Base-by-base conservation (phyloP, 2,329 filamentous ascomycete genomes). In the Hymenoscyphus fraxineus region DNA sequence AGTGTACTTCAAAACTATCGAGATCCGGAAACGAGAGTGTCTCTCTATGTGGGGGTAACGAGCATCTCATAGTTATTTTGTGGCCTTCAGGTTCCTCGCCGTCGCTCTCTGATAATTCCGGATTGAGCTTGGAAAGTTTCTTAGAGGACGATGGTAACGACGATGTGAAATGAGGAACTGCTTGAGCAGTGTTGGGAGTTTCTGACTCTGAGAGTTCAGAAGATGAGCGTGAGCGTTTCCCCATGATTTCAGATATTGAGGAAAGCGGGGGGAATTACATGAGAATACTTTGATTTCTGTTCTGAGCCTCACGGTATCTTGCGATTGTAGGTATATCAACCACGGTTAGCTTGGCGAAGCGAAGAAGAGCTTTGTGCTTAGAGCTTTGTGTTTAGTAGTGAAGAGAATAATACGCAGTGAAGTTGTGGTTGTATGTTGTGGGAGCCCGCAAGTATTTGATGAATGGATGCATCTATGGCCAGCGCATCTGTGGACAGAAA, bases 1-100 rank as follows among this genome's bases (percentile, higher is more conserved):
- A 97, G 76, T 99, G 95, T 9, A 88, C 79, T 75, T 97, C 93
- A 77, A 96, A 97, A 16, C 93, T 91, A 65, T 87, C 83, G 73
- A 92, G 93, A 0, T 88, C 87, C 31, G 80, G 75, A 77, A 99
- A 98, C 4, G 82, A 80, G 62, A 95, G 73, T 1, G 86, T 81
- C 65, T 89, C 84, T 69, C 80, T 83, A 77, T 97, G 93, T 58
- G 92, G 91, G 61, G 93, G 92, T 27, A 98, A 81, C 22, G 85
- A 86, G 79, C 94, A 98, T 77, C 82, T 86, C 85, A 97, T 96
- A 56, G 77, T 72, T 66, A 72, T 73, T 31, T 74, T 35, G 35
- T 35, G 35, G 35, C 35, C 32, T 61, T 64, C 32, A 44, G 55
- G 32, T 44, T 61, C 63, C 64, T 73, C 72, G 70, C 70, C 68